Conservation (phyloP, 345 rosid genomes). For the Aethionema arabicum region DNA sequence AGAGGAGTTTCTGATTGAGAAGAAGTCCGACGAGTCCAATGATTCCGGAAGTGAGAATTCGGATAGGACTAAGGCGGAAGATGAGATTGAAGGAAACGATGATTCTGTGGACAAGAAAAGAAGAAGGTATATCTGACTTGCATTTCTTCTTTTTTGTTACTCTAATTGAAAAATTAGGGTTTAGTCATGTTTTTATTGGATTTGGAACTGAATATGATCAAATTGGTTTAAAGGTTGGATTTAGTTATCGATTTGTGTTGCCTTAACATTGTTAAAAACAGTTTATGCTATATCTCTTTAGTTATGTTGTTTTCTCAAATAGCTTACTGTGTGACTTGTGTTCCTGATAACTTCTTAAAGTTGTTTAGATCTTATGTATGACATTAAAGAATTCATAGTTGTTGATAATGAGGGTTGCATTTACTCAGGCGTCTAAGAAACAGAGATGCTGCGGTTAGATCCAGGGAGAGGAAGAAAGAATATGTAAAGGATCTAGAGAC, state of each 20-base stretch:
- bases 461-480: conserved; percentile 88
- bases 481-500: conserved; percentile 72
- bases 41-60: conserved; percentile 31
- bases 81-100: conserved; percentile 28
- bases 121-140: conserved; percentile 46
- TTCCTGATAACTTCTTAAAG: no score
- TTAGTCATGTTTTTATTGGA: not conserved
- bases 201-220: not conserved
- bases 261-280: not conserved
- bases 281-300: not conserved
- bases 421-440: conserved; percentile 76
- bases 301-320: not conserved
- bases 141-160: not conserved
- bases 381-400: not conserved
- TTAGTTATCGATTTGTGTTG: not conserved
- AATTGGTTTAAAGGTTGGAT: not conserved
- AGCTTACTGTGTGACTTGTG: no score
- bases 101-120: conserved; percentile 49
- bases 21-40: conserved; percentile 5
- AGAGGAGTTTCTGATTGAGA: conserved; percentile 1
- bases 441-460: conserved; percentile 80
- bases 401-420: conserved; percentile 6
- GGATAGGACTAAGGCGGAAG: conserved; percentile 28
- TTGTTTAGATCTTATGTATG: no score
- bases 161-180: not conserved